A percentile compares a stretch with the other conserved stretches of the same genome.
Conservation (phyloP, 73 alveolate species). For the Paramecium sonneborni region DNA sequence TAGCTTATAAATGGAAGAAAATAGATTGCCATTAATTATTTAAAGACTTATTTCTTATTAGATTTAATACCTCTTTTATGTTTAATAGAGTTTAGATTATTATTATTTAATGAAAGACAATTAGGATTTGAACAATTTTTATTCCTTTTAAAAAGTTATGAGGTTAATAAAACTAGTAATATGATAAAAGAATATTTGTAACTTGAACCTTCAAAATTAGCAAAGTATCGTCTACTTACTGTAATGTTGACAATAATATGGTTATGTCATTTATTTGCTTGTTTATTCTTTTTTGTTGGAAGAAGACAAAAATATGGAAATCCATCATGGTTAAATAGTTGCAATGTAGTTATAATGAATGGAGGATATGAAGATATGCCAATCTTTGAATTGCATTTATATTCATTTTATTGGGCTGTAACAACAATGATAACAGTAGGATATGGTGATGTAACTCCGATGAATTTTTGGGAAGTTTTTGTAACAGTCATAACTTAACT, state of each 20-base stretch:
- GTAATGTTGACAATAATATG: conserved; percentile 17
- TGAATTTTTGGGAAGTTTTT: conserved; percentile 43
- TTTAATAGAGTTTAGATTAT: not conserved
- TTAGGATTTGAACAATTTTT: not conserved
- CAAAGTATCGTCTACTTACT: not conserved
- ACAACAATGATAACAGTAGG: conserved; percentile 67
- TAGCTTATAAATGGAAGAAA: not conserved
- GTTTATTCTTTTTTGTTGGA: conserved; percentile 1
- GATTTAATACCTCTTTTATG: not conserved
- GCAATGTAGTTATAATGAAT: not conserved
- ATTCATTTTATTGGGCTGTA: conserved; percentile 65
- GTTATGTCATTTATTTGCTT: conserved; percentile 50
- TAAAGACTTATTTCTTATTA: not conserved
- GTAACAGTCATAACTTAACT: conserved; percentile 41
- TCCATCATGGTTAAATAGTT: not conserved
- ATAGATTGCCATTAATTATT: not conserved
- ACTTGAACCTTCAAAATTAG: not conserved
- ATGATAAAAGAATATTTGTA: conserved; percentile 14
- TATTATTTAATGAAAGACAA: not conserved
- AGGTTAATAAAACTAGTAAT: not conserved
- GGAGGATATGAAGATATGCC: not conserved
- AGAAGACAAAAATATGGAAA: not conserved
- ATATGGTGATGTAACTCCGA: conserved; percentile 67
- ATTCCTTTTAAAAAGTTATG: not conserved
- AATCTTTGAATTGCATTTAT: not conserved